Conservation (phyloP, 805 yeast genomes). For the Starmerella floricola region DNA sequence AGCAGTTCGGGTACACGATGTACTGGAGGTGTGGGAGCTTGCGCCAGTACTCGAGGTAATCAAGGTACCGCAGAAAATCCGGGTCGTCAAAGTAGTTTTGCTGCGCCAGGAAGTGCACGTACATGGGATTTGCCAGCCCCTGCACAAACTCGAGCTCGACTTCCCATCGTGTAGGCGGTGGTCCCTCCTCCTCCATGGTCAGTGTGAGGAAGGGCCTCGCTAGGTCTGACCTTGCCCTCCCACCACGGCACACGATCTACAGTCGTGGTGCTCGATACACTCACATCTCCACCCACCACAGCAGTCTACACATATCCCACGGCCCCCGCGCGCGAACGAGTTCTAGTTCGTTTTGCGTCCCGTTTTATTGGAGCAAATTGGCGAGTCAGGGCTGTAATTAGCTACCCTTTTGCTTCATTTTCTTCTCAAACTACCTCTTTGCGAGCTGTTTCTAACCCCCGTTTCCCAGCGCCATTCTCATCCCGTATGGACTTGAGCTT, state of each 20-base stretch:
- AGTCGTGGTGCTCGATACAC: not conserved
- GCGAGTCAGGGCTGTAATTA: no score
- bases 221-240: no score
- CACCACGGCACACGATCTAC: not conserved
- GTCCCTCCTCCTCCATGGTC: conserved; percentile 37
- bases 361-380: no score
- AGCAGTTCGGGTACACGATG: conserved; percentile 77
- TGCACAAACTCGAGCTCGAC: conserved; percentile 90
- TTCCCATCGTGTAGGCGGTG: conserved; percentile 52
- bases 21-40: conserved; percentile 55
- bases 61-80: conserved; percentile 59
- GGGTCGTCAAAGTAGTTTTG: conserved; percentile 61
- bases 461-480: no score
- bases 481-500: conserved; percentile 26
- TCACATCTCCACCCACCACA: no score
- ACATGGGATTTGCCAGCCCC: conserved; percentile 79
- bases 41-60: conserved; percentile 80
- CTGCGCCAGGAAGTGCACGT: conserved; percentile 76
- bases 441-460: no score
- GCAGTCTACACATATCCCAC: no score
- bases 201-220: conserved; percentile 20
- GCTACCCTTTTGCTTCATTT: no score
- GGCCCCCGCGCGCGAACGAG: no score
- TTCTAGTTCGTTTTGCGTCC: no score
- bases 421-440: no score